Evolutionary conservation across 164 flowering plant species (phyloP).

Genomic region (Aristolochia contorta): DNA sequence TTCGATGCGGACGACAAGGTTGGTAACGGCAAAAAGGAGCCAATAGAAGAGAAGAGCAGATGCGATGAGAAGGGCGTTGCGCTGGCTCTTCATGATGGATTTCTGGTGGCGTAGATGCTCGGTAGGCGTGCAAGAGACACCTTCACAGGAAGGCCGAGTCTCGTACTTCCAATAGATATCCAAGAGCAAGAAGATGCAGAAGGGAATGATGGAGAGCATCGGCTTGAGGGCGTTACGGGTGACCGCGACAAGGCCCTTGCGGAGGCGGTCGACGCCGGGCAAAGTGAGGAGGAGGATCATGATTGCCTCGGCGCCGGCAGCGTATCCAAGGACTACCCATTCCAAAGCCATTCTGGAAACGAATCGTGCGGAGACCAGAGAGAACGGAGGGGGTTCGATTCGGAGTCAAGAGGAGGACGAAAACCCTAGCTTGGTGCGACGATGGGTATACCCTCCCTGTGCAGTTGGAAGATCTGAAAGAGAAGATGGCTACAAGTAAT

Average conservation of each 20-base stretch:
- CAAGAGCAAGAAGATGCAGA: slow-evolving; percentile 32
- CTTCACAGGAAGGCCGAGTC: slow-evolving; percentile 27
- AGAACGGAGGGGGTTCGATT: too few species aligned
- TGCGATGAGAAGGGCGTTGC: slow-evolving; percentile 78
- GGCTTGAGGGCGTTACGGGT: slow-evolving; percentile 32
- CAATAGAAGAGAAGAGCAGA: slow-evolving; percentile 81
- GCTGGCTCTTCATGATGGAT: slow-evolving; percentile 84
- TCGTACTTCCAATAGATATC: slow-evolving; percentile 48
- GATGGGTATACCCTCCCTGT: too few species aligned
- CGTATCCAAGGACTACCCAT: slow-evolving; percentile 41
- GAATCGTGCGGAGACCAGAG: too few species aligned
- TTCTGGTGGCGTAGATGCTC: slow-evolving; percentile 81
- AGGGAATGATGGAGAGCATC: slow-evolving; percentile 32
- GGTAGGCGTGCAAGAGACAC: slow-evolving; percentile 25
- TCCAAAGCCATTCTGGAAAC: slow-evolving; percentile 27
- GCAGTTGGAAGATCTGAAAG: too few species aligned
- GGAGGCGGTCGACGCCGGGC: slow-evolving; percentile 27
- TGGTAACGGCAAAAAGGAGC: slow-evolving; percentile 67
- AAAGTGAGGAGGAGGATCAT: slow-evolving; percentile 37
- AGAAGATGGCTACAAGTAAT: too few species aligned
- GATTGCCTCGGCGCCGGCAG: slow-evolving; percentile 39
- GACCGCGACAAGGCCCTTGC: slow-evolving; percentile 28
- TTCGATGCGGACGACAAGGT: slow-evolving; percentile 58
- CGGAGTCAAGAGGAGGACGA: too few species aligned
- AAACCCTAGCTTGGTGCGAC: too few species aligned